phyloP scores from a whole-genome alignment of 805 yeast species.

The Yarrowia hollandica region DNA sequence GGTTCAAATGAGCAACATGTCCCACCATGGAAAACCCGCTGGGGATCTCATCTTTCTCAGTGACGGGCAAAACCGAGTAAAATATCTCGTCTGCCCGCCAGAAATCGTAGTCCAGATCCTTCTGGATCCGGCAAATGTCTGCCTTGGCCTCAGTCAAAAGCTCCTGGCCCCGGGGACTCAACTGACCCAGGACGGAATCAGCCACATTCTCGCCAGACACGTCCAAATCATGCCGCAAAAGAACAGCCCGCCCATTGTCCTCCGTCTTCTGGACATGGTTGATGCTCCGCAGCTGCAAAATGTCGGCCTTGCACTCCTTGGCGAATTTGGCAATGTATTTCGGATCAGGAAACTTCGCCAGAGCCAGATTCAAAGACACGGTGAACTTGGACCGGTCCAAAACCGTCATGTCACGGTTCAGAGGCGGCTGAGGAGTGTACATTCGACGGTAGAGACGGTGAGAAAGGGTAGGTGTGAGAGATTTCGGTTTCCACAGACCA shows the following conservation, averaged over 20 bases:
- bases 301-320: conserved; percentile 56
- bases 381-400: conserved; percentile 69
- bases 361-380: conserved; percentile 58
- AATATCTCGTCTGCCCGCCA: conserved; percentile 92
- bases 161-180: conserved; percentile 43
- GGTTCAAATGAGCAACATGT: conserved; percentile 89
- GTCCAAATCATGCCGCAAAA: conserved; percentile 56
- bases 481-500: conserved; percentile 3
- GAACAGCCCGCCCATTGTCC: conserved; percentile 50
- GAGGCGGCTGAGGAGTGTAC: conserved; percentile 54
- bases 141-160: conserved; percentile 53
- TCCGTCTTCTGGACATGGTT: conserved; percentile 60
- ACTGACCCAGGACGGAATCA: conserved; percentile 43
- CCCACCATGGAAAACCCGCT: conserved; percentile 92
- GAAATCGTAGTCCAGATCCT: conserved; percentile 66
- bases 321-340: conserved; percentile 58
- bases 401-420: conserved; percentile 59
- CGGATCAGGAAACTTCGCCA: conserved; percentile 71
- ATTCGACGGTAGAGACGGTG: conserved; percentile 21
- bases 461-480: not conserved
- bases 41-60: conserved; percentile 70
- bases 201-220: conserved; percentile 36
- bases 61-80: conserved; percentile 71
- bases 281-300: conserved; percentile 68
- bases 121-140: conserved; percentile 52